Evolutionary conservation across 169 alveolate genomes (phyloP).

Genomic region (Neospora caninum): DNA sequence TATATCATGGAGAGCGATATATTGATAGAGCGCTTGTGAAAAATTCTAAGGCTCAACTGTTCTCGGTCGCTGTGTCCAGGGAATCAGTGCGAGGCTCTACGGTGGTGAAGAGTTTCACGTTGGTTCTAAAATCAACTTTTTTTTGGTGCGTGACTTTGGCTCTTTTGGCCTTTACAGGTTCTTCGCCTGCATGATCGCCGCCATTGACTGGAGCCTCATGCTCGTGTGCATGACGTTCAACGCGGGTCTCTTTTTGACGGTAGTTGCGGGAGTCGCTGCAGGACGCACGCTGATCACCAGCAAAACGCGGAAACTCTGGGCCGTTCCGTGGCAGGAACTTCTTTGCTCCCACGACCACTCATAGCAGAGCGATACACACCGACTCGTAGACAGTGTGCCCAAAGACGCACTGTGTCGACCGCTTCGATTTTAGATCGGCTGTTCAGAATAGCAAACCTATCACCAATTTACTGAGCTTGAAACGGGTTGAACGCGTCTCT

Average conservation of each 20-base stretch:
- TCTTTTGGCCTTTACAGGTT: conserved; percentile 30
- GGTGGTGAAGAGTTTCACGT: neutral
- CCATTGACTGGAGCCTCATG: conserved; percentile 68
- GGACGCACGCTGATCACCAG: conserved; percentile 33
- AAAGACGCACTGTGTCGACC: too few relatives aligned
- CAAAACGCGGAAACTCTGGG: neutral
- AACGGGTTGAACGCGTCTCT: too few relatives aligned
- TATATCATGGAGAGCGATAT: too few relatives aligned
- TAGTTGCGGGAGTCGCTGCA: conserved; percentile 62
- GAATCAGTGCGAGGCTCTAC: neutral
- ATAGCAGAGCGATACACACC: too few relatives aligned
- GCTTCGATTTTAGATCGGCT: too few relatives aligned
- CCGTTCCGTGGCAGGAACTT: neutral
- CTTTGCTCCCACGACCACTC: conserved; percentile 24
- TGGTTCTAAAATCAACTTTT: neutral
- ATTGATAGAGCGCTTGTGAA: too few relatives aligned
- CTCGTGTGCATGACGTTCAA: conserved; percentile 69
- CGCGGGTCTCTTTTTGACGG: conserved; percentile 60
- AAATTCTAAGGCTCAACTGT: too few relatives aligned
- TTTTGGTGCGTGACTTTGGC: neutral
- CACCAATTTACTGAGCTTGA: too few relatives aligned
- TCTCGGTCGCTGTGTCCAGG: too few relatives aligned
- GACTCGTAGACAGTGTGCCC: too few relatives aligned
- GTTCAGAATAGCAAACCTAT: too few relatives aligned
- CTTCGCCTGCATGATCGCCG: conserved; percentile 33